A percentile compares a stretch with the other conserved stretches of the same genome.
phyloP scores from a whole-genome alignment of 768 basidiomycete species.

The Russula compacta region DNA sequence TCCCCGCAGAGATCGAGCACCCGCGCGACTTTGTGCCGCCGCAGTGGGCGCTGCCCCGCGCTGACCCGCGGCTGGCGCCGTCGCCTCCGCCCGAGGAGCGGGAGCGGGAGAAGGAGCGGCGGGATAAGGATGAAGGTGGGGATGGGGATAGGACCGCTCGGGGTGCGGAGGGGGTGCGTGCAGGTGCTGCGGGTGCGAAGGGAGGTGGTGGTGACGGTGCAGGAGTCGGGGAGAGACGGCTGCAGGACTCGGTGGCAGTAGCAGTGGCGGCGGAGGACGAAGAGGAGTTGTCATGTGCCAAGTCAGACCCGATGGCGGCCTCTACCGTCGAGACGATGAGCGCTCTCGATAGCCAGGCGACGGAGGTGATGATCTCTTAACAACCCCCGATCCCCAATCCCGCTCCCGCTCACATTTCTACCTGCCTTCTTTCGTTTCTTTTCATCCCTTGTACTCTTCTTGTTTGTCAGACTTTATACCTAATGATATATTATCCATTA shows the following conservation, averaged over 20 bases:
- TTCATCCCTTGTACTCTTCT: background rate
- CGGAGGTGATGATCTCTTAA: slow-evolving; percentile 4
- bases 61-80: slow-evolving; percentile 7
- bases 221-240: background rate
- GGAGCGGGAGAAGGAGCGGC: background rate
- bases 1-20: slow-evolving; percentile 38
- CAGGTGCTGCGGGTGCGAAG: too few species aligned
- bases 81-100: background rate
- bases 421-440: background rate
- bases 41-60: slow-evolving; percentile 31
- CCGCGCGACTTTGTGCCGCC: slow-evolving; percentile 50
- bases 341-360: slow-evolving; percentile 12
- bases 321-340: background rate
- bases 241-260: background rate
- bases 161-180: background rate
- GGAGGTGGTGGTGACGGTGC: background rate
- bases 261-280: background rate
- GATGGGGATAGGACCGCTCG: background rate
- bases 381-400: background rate
- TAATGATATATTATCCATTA: slow-evolving; percentile 4
- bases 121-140: too few species aligned
- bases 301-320: background rate
- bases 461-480: background rate
- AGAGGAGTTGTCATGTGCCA: background rate
- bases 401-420: background rate